phyloP scores from a whole-genome alignment of 108 stramenopile genomes.

The Cyclotella kingstonii region DNA sequence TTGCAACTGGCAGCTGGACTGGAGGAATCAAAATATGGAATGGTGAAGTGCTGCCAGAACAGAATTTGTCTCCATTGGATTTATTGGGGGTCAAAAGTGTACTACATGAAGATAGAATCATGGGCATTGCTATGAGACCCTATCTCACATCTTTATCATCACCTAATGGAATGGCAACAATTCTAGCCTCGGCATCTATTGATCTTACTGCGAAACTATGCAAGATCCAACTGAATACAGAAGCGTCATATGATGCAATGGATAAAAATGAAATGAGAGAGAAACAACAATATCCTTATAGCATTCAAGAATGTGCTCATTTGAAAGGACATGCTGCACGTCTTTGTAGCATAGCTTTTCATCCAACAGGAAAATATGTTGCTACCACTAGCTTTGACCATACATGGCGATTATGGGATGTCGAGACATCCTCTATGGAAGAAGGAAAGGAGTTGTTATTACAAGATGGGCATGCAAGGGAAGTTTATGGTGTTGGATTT shows the following conservation, averaged over 20 bases:
- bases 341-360: slow-evolving; percentile 90
- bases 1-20: slow-evolving; percentile 91
- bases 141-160: slow-evolving; percentile 32
- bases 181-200: slow-evolving; percentile 79
- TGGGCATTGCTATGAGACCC: slow-evolving; percentile 69
- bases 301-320: slow-evolving; percentile 62
- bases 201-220: slow-evolving; percentile 82
- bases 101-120: slow-evolving; percentile 86
- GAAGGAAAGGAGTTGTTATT: slow-evolving; percentile 78
- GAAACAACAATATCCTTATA: slow-evolving; percentile 17
- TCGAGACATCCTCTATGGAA: slow-evolving; percentile 71
- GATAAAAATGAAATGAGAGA: slow-evolving; percentile 36
- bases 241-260: slow-evolving; percentile 27
- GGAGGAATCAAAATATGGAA: slow-evolving; percentile 93
- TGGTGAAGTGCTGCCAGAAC: slow-evolving; percentile 24
- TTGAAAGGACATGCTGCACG: slow-evolving; percentile 89
- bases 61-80: slow-evolving; percentile 50
- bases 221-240: slow-evolving; percentile 46
- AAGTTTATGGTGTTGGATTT: slow-evolving; percentile 92
- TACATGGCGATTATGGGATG: slow-evolving; percentile 99
- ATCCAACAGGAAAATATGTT: slow-evolving; percentile 84
- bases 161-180: slow-evolving; percentile 11
- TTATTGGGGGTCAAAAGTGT: slow-evolving; percentile 54
- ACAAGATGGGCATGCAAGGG: slow-evolving; percentile 94
- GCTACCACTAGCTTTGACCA: slow-evolving; percentile 96